These are phyloP conservation scores for Canavalia ensiformis DNA, from an alignment of 306 rosid genomes.

Conservation along the genomic window DNA sequence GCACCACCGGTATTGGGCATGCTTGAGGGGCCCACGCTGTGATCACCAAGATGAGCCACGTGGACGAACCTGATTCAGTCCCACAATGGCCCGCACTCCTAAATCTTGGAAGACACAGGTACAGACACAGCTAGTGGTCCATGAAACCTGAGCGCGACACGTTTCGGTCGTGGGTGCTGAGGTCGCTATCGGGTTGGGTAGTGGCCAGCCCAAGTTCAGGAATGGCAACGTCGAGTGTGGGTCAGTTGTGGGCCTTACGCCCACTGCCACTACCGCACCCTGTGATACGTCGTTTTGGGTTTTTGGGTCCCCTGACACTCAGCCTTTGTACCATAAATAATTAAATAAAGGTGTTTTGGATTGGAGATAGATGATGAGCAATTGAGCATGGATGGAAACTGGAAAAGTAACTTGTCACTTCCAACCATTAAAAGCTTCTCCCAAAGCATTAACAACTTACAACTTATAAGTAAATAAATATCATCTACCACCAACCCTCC, in stretches of 20 bases:
- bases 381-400: not conserved
- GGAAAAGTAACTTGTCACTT: slow-evolving; percentile 46
- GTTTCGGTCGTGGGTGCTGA: slow-evolving; percentile 50
- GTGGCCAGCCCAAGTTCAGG: slow-evolving; percentile 44
- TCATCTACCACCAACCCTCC: not conserved
- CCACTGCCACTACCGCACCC: slow-evolving; percentile 30
- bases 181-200: slow-evolving; percentile 54
- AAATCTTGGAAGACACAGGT: slow-evolving; percentile 22
- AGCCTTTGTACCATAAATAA: not conserved
- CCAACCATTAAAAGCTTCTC: slow-evolving; percentile 6
- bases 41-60: not conserved
- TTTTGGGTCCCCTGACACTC: not conserved
- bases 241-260: slow-evolving; percentile 34
- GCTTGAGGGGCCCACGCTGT: slow-evolving; percentile 19
- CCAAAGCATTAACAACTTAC: not conserved
- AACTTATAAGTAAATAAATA: slow-evolving; percentile 6
- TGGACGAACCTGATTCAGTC: slow-evolving; percentile 40
- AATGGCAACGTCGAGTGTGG: slow-evolving; percentile 44
- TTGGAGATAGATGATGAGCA: not conserved
- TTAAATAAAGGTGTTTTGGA: not conserved
- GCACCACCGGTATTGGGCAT: not conserved
- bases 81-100: slow-evolving; percentile 17
- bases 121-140: slow-evolving; percentile 54
- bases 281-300: slow-evolving; percentile 33
- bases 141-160: slow-evolving; percentile 44